Evolutionary conservation across 1,284 basidiomycete genomes (phyloP).

Genomic region (Coriolopsis trogii): DNA sequence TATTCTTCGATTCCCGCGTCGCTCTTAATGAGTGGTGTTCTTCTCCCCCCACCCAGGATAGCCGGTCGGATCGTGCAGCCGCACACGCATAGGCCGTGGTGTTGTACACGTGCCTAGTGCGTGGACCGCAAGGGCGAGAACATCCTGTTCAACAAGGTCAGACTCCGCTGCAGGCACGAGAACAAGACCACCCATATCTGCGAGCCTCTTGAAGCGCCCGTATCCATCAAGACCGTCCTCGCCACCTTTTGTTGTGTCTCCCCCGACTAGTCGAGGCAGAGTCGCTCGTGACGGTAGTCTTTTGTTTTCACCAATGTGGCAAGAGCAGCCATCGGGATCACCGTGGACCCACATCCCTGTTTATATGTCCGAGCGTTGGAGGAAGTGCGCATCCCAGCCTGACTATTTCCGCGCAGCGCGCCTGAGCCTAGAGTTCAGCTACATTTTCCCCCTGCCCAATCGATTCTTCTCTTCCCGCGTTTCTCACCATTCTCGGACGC

Average conservation of each 20-base stretch:
- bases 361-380: slow-evolving; percentile 8
- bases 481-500: slow-evolving; percentile 17
- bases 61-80: too few relatives aligned
- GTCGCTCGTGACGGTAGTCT: slow-evolving; percentile 10
- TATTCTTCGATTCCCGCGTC: too few relatives aligned
- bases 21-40: too few relatives aligned
- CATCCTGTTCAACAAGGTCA: neutral
- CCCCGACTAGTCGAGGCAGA: neutral
- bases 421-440: slow-evolving; percentile 5
- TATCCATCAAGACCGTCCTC: neutral
- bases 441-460: slow-evolving; percentile 6
- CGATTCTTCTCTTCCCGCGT: slow-evolving; percentile 11
- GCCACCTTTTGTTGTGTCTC: slow-evolving; percentile 3
- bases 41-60: too few relatives aligned
- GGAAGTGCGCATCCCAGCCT: slow-evolving; percentile 5
- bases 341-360: slow-evolving; percentile 18
- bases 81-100: neutral
- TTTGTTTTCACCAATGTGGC: slow-evolving; percentile 10
- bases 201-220: slow-evolving; percentile 6
- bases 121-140: neutral
- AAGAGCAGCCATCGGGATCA: slow-evolving; percentile 2
- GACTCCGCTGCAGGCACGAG: neutral
- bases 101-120: neutral
- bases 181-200: slow-evolving; percentile 11
- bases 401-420: slow-evolving; percentile 5